Evolutionary conservation across 805 yeast species (phyloP), one percentile per base, ranked within the genome.

Genomic region (Pichia californica): DNA sequence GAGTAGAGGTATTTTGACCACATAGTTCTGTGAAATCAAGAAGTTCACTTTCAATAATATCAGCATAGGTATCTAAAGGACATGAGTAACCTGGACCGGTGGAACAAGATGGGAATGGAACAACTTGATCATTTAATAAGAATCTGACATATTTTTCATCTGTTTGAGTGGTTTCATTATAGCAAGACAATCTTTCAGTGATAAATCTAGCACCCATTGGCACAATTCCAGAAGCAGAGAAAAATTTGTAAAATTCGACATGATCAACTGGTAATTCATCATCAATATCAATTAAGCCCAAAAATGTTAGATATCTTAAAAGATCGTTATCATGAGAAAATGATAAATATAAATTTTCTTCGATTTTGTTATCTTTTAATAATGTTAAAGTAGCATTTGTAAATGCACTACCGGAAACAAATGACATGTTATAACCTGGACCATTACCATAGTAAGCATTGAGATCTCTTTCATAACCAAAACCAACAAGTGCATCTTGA

Each of bases 321-420:
- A 83, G 62, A 49, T 79, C 80, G 38, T 79, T 71, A 57, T 84
- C 93, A 56, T 84, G 93, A 18, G 84, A 69, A 66, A 83, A 82
- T 47, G 80, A 79, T 47, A 81, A 66, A 66, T 80, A 80, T 41
- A 82, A 68, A 66, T 74, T 27, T 31, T 37, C 47, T 16, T 33
- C 30, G 27, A 31, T 40, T 14, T 36, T 40, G 21, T 7, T 7
- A 23, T 46, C 44, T 37, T 49, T 32, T 20, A 41, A n/a, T 36
- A 43, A 36, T 20, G 38, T 35, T 71, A 52, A 71, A 74, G 54
- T 66, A 9, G 30, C 30, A 27, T 11, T 27, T 11, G 30, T 10
- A 27, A 9, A 14, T 8, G 13, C 30, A 8, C 30, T 10, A 27
- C 30, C 30, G 5, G 13, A 13, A 5, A 27, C 30, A 13, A 5